phyloP scores from a whole-genome alignment of 1,284 basidiomycete species.

The Trichosporon inkin region DNA sequence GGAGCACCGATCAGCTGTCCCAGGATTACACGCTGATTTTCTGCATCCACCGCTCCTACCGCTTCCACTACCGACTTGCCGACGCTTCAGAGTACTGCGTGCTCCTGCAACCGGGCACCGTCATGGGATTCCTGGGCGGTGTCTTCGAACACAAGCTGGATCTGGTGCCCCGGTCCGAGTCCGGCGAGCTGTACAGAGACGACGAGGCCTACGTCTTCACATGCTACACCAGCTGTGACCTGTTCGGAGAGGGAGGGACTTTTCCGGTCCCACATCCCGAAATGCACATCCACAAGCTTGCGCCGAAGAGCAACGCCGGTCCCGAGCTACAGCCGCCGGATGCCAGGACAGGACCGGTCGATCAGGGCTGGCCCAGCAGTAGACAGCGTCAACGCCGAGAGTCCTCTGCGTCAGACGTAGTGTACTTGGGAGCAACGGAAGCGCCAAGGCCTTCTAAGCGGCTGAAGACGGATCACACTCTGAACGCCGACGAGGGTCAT shows the following conservation, averaged over 20 bases:
- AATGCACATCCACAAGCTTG: background rate
- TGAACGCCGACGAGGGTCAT: too few species aligned
- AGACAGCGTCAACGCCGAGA: background rate
- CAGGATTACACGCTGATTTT: background rate
- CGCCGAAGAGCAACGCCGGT: too few species aligned
- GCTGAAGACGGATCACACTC: background rate
- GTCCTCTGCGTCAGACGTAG: background rate
- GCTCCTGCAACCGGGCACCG: background rate
- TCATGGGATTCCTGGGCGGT: background rate
- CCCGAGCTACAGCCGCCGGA: too few species aligned
- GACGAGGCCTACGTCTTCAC: background rate
- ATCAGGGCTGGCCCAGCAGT: too few species aligned
- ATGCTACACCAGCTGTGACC: background rate
- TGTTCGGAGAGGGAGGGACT: background rate
- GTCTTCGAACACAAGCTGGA: background rate
- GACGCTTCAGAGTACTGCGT: background rate
- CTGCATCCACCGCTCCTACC: background rate
- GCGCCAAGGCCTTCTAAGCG: background rate
- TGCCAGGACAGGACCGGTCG: too few species aligned
- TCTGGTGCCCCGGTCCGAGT: background rate
- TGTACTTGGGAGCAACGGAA: background rate
- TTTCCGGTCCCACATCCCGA: background rate
- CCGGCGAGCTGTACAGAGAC: background rate
- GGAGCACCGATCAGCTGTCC: background rate
- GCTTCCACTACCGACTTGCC: background rate